phyloP scores from a whole-genome alignment of 768 basidiomycete species.

The Tricholoma terreum region DNA sequence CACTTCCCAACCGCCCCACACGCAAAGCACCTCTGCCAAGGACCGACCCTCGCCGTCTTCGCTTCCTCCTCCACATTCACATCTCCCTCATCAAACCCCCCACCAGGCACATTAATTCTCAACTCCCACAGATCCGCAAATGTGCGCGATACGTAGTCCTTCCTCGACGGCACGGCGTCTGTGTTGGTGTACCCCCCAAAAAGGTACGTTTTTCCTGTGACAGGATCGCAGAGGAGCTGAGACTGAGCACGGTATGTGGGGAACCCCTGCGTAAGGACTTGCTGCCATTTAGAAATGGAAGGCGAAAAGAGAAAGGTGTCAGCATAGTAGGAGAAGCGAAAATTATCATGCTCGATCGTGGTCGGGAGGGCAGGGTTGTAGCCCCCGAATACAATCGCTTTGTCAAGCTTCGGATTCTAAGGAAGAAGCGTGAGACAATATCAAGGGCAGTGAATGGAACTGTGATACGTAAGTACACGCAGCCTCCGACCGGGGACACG shows the following conservation, averaged over 20 bases:
- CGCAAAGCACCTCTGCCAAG: slow-evolving; percentile 37
- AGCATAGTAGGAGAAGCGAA: slow-evolving; percentile 34
- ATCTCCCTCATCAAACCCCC: slow-evolving; percentile 32
- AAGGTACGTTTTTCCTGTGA: slow-evolving; percentile 31
- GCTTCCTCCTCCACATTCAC: slow-evolving; percentile 34
- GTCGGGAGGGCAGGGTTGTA: slow-evolving; percentile 29
- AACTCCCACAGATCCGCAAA: slow-evolving; percentile 39
- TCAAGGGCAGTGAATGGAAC: not conserved
- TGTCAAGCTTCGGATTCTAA: slow-evolving; percentile 31
- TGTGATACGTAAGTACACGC: slow-evolving; percentile 29
- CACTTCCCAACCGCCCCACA: slow-evolving; percentile 33
- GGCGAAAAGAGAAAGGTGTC: slow-evolving; percentile 34
- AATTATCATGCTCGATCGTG: slow-evolving; percentile 10
- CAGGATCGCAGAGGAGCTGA: slow-evolving; percentile 29
- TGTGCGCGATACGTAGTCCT: slow-evolving; percentile 19
- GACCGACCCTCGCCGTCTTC: slow-evolving; percentile 30
- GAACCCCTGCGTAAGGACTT: slow-evolving; percentile 37
- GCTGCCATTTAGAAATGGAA: slow-evolving; percentile 25
- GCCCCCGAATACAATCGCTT: slow-evolving; percentile 36
- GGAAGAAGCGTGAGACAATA: not conserved
- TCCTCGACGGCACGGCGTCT: slow-evolving; percentile 28
- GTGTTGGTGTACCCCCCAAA: slow-evolving; percentile 39
- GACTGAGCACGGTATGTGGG: slow-evolving; percentile 36
- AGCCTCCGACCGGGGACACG: slow-evolving; percentile 33
- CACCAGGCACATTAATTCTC: slow-evolving; percentile 30